These are phyloP conservation scores for Globisporangium rhizosaccharum DNA, from an alignment of 352 stramenopile species.

Conservation along the genomic window DNA sequence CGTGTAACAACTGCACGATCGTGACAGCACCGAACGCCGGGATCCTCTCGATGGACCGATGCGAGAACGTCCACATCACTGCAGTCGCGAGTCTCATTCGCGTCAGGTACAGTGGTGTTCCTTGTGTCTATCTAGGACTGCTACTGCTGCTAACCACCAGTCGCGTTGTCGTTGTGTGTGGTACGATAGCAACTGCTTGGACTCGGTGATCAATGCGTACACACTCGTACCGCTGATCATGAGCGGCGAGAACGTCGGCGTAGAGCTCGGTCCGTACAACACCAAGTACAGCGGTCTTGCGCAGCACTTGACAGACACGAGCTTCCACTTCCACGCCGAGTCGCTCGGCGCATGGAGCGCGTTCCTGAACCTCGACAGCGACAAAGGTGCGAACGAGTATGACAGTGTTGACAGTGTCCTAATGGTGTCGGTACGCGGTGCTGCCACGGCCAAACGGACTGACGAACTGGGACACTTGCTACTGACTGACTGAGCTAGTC, in stretches of 20 bases:
- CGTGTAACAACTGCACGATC: conserved; percentile 94
- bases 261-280: conserved; percentile 95
- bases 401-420: not conserved
- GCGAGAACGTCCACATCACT: conserved; percentile 90
- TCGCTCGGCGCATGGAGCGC: conserved; percentile 51
- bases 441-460: not conserved
- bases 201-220: conserved; percentile 91
- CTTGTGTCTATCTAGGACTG: not conserved
- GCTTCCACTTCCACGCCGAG: conserved; percentile 45
- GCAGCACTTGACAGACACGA: conserved; percentile 52
- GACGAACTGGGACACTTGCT: not conserved
- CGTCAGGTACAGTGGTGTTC: conserved; percentile 49
- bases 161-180: not conserved
- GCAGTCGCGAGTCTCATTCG: conserved; percentile 81
- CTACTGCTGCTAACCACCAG: not conserved
- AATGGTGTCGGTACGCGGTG: not conserved
- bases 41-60: conserved; percentile 91
- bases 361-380: conserved; percentile 66
- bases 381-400: conserved; percentile 35
- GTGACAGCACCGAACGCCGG: conserved; percentile 92
- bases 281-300: conserved; percentile 90
- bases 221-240: conserved; percentile 89
- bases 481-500: conserved; percentile 2
- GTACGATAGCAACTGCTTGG: conserved; percentile 87
- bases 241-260: conserved; percentile 93